Evolutionary conservation across 148 eudicot species (phyloP), one percentile per base, ranked within the genome.

Genomic region (Chenopodium suecicum): DNA sequence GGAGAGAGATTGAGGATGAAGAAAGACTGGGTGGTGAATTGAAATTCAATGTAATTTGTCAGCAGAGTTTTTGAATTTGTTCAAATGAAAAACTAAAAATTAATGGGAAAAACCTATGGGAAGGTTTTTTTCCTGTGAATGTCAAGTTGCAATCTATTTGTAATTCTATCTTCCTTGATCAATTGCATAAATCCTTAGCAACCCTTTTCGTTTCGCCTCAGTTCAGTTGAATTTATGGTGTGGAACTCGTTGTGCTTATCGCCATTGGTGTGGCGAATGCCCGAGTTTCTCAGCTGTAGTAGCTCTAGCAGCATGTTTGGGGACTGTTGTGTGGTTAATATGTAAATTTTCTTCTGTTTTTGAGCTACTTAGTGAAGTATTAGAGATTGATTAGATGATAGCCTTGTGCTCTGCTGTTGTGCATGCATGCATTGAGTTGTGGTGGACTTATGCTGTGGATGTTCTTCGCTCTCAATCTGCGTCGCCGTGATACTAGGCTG

Each of bases 61-160:
- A 47, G 63, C 52, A 60, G 84, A 77, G 50, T 47, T 76, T 67
- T 69, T 48, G 63, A 25, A 54, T 52, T 82, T 76, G 46, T 54
- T 66, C 25, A 32, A 48, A n/a, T 22, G 19, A 34, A 23, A 69
- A 46, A 65, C 29, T 25, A 71, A 75, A 37, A 72, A 14, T 17
- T 56, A 17, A 29, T 73, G 64, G 7, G 76, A 73, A 52, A 73
- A 80, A 66, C 58, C 64, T 31, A 7, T 69, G 74, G 82, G 25
- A 66, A 31, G 72, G 52, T 48, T 46, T 52, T 64, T 64, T 58
- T 70, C 64, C 50, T 9, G 13, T 34, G 34, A 79, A 34, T 69
- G 54, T 78, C 41, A 74, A 74, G 58, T 48, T 73, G 58, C 32
- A 47, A 48, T 46, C 32, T 13, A 48, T 50, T 48, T 48, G 62